Base-by-base conservation (phyloP, 1,284 basidiomycete species). In the Rhodotorula sp. region DNA sequence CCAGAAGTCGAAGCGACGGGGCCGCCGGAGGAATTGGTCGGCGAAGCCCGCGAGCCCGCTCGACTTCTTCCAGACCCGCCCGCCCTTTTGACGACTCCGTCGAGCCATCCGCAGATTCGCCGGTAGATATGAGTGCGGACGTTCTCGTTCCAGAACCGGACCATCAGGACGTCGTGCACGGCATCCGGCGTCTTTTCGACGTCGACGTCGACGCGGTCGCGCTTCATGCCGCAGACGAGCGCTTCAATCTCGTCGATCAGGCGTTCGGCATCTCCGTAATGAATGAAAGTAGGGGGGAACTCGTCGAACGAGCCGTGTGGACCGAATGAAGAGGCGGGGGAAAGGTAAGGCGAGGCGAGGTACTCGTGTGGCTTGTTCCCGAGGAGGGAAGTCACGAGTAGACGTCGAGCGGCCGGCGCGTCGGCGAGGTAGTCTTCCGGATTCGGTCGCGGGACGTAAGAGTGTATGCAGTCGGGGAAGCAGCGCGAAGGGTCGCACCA, bases 381-480 rank as follows among this genome's bases (percentile, higher is more conserved):
- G 52, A 76, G 71, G 43, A 76, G 67, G 20, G 58, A 67, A 29
- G 69, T 60, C n/a, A 76, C 66, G 65, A 76, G 69, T 16, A 71
- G 66, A 8, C 60, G 54, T 16, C 74, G 71, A 16, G 67, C 69
- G 16, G 67, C 58, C 7, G 71, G 71, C 29, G 67, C 68, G 67
- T 76, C 74, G 48, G 67, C 46, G 39, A 76, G 72, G 65, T 76
- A 76, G 60, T 76, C 74, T n/a, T 70, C 65, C 1, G 71, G 71
- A 34, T 76, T 73, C 8, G 74, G 74, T 2, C 74, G 74, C 5
- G 70, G 48, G 18, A 71, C 63, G 60, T 58, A 67, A 1, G 71
- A 69, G 0, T 65, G 64, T 23, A 54, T 64, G 46, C 71, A 71
- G 18, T 73, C 43, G 4, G 71, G 69, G 74, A 70, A 76, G 3